A percentile compares a stretch with the other conserved stretches of the same genome.
Conservation (phyloP, 148 eudicot species). For the Spergularia bocconei region DNA sequence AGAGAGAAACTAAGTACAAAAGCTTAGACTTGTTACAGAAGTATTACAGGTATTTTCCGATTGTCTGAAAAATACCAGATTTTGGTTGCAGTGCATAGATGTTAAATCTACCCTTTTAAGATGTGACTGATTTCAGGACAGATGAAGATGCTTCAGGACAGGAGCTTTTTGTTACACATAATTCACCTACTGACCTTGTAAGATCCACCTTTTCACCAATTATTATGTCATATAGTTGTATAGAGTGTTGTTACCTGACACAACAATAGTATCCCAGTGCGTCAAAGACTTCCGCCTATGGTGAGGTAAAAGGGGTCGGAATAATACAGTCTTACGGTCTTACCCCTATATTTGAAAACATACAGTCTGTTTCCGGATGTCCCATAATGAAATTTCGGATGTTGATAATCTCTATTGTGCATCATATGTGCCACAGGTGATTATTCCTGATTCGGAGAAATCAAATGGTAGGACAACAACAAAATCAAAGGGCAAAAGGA, state of each 20-base stretch:
- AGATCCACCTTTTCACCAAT: conserved; percentile 2
- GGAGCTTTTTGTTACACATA: conserved; percentile 18
- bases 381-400: no score
- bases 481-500: conserved; percentile 30
- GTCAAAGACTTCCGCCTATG: no score
- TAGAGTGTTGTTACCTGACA: no score
- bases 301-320: no score
- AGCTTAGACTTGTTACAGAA: conserved; percentile 31
- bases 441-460: conserved; percentile 13
- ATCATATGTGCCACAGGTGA: not conserved
- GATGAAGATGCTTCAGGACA: conserved; percentile 30
- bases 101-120: not conserved
- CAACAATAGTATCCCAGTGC: no score
- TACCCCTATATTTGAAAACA: not conserved
- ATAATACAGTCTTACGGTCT: no score
- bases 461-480: conserved; percentile 17
- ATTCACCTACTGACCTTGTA: conserved; percentile 19
- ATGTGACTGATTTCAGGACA: conserved; percentile 16
- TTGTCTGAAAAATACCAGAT: no score
- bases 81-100: not conserved
- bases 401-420: not conserved
- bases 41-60: conserved; percentile 25
- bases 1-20: conserved; percentile 30
- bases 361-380: no score
- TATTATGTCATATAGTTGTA: no score